These are phyloP conservation scores for Naganishia cerealis DNA, from an alignment of 1,284 basidiomycete species.

Conservation along the genomic window DNA sequence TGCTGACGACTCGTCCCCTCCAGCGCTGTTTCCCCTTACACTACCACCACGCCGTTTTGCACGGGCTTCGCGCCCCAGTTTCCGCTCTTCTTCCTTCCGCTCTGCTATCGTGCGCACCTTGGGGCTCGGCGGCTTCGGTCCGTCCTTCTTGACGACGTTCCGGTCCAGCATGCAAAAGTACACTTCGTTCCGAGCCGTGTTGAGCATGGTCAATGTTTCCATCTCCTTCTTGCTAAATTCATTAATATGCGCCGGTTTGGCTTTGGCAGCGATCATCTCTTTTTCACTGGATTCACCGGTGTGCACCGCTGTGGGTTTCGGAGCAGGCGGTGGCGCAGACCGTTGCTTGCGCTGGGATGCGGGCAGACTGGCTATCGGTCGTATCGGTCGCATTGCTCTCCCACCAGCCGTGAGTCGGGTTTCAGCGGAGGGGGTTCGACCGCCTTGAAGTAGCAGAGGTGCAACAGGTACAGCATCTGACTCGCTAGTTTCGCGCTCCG, in stretches of 20 bases:
- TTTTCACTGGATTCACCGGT: conserved; percentile 40
- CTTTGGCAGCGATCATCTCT: conserved; percentile 38
- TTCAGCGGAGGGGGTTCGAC: background rate
- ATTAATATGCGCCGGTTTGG: conserved; percentile 6
- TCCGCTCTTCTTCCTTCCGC: conserved; percentile 67
- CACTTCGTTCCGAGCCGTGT: conserved; percentile 50
- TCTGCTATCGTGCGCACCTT: conserved; percentile 70
- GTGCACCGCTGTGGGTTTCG: conserved; percentile 3
- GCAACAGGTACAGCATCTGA: conserved; percentile 1
- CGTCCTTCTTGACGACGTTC: conserved; percentile 66
- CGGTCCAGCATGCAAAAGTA: conserved; percentile 52
- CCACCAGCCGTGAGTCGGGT: background rate
- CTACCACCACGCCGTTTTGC: conserved; percentile 47
- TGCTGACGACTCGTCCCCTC: conserved; percentile 40
- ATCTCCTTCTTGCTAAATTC: conserved; percentile 47
- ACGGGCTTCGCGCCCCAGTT: conserved; percentile 62
- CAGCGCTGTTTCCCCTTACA: background rate
- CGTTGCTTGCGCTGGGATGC: conserved; percentile 2
- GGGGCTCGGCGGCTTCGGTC: conserved; percentile 73
- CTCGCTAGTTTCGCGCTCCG: background rate
- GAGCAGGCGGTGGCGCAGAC: conserved; percentile 1
- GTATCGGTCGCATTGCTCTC: background rate
- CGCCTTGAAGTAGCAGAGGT: background rate
- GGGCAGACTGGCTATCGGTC: background rate
- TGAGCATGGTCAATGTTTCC: conserved; percentile 44